Conservation (phyloP, 495 filamentous ascomycete species). For the Penicillium simplicissimum region DNA sequence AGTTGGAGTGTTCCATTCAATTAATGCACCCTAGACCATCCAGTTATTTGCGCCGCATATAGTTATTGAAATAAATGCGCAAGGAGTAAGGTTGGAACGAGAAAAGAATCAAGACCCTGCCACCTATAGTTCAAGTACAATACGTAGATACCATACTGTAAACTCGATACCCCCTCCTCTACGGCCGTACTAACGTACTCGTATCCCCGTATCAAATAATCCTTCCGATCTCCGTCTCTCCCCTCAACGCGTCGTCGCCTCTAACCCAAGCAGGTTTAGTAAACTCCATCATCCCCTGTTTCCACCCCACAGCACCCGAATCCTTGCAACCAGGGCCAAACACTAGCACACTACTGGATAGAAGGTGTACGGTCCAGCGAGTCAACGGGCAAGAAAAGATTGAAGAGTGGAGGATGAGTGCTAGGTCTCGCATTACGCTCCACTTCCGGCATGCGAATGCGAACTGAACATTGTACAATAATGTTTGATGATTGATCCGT, state of each 20-base stretch:
- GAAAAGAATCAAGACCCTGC: background rate
- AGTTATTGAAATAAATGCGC: background rate
- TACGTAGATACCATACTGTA: background rate
- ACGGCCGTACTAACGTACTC: background rate
- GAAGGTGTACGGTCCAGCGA: too few species aligned
- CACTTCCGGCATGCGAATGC: background rate
- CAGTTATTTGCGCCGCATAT: background rate
- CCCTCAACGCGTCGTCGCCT: background rate
- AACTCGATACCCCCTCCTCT: background rate
- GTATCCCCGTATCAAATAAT: background rate
- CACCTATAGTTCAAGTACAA: background rate
- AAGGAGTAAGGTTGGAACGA: background rate
- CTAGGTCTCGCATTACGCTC: background rate
- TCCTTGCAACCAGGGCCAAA: background rate
- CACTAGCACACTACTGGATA: background rate
- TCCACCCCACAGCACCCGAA: background rate
- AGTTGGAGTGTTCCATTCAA: too few species aligned
- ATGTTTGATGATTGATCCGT: background rate
- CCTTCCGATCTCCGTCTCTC: background rate
- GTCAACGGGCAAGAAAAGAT: background rate
- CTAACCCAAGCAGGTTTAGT: background rate
- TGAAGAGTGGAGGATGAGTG: background rate
- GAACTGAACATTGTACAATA: background rate
- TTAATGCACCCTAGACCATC: background rate
- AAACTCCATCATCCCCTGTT: background rate